phyloP scores from a whole-genome alignment of 805 yeast species.

The Spathaspora sp. region DNA sequence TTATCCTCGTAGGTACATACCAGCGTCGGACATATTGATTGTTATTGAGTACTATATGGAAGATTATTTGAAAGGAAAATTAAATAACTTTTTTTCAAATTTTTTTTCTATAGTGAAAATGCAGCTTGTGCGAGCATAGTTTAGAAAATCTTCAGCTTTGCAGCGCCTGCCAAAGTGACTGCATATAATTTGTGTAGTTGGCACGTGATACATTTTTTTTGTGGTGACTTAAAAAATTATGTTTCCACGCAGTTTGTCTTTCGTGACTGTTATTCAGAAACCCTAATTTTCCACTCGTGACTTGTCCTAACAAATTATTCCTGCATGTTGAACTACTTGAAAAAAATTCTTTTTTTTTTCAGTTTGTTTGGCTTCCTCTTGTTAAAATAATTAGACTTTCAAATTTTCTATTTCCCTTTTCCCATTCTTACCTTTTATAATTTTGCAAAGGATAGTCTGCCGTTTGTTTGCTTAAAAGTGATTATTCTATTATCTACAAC shows the following conservation, averaged over 20 bases:
- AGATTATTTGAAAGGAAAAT: not conserved
- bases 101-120: not conserved
- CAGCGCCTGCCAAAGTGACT: not conserved
- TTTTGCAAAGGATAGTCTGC: slow-evolving; percentile 76
- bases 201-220: not conserved
- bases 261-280: slow-evolving; percentile 1
- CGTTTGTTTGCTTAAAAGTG: slow-evolving; percentile 63
- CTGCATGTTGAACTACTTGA: not conserved
- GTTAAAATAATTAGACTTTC: not conserved
- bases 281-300: slow-evolving; percentile 1
- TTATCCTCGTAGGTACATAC: slow-evolving; percentile 19
- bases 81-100: not conserved
- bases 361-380: not conserved
- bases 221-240: not conserved
- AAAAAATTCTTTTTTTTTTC: not conserved
- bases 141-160: not conserved
- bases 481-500: slow-evolving; percentile 51
- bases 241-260: not conserved
- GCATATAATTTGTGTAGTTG: not conserved
- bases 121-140: not conserved
- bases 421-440: slow-evolving; percentile 18
- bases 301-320: not conserved
- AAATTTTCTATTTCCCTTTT: not conserved
- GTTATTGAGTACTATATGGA: slow-evolving; percentile 1
- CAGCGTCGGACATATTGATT: slow-evolving; percentile 32